Conservation (phyloP, 108 stramenopile genomes). For the Conticribra weissflogii region DNA sequence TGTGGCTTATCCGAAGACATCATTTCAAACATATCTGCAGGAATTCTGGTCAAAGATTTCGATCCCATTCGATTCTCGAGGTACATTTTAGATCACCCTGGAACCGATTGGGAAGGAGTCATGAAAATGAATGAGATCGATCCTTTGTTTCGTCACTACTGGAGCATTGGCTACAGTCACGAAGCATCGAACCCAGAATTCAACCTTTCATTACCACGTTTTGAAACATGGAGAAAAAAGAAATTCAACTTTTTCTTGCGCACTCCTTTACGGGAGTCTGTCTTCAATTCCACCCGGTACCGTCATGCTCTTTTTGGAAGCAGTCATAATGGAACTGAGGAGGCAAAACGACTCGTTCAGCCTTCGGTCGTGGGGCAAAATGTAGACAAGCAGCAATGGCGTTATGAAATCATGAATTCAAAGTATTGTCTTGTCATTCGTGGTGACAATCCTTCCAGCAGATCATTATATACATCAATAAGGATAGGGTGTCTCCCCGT, state of each 20-base stretch:
- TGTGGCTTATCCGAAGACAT: slow-evolving; percentile 6
- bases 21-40: background rate
- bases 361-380: slow-evolving; percentile 22
- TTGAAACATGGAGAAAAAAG: slow-evolving; percentile 19
- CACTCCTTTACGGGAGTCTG: slow-evolving; percentile 10
- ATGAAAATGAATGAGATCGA: background rate
- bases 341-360: background rate
- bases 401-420: slow-evolving; percentile 21
- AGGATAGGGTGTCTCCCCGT: slow-evolving; percentile 52
- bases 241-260: slow-evolving; percentile 27
- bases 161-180: background rate
- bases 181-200: slow-evolving; percentile 6
- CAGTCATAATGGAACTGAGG: slow-evolving; percentile 1
- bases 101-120: background rate
- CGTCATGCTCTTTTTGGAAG: slow-evolving; percentile 25
- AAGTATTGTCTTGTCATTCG: slow-evolving; percentile 51
- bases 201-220: background rate
- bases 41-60: background rate
- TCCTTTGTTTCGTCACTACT: background rate
- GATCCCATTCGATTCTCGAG: background rate
- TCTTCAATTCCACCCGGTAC: slow-evolving; percentile 42
- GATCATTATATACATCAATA: slow-evolving; percentile 24
- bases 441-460: slow-evolving; percentile 41
- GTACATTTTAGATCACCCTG: slow-evolving; percentile 1
- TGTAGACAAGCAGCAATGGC: slow-evolving; percentile 13